Evolutionary conservation across 371 early-diverging fungal species (phyloP), one percentile per base, ranked within the genome.

Genomic region (Saksenaea oblongispora): DNA sequence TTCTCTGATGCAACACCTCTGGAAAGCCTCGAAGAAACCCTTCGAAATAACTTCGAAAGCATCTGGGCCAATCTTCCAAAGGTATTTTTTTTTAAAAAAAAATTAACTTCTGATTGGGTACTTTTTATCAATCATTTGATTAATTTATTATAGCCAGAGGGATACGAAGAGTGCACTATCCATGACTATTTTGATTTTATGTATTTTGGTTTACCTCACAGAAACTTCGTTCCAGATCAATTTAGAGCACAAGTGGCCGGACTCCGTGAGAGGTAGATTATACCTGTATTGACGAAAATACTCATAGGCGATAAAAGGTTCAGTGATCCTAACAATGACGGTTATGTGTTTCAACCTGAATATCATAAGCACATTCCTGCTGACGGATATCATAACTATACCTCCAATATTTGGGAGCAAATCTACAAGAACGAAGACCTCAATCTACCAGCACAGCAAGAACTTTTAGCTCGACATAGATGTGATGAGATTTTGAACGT

Each of bases 401-500:
- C 95, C 7, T 85, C 91, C 56, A 80, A 89, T 51, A 93, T 99
- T 57, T 99, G 99, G 99, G 87, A 89, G 64, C 94, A 94, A 80
- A 94, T 98, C 53, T 78, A 92, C 61, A 86, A 90, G 65, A 97
- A 95, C 83, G 91, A 92, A 64, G 98, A 98, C 65, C 79, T 98
- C 62, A 98, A 98, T 80, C 76, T 98, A 44, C 98, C 98, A 3
- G 97, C 98, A 2, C 98, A 99, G 73, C 97, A 96, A 79, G 94
- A 98, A 72, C 78, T 99, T 51, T 80, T 99, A 61, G 98, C 98
- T 27, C 98, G 98, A 82, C 98, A 92, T 76, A 91, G 98, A 57
- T 98, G 99, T 74, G 99, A 98, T 64, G 99, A 98, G 72, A 97
- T 98, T 62, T 88, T 93, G n/a, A 87, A 84, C 53, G 85, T 82